phyloP scores from a whole-genome alignment of 2,329 filamentous ascomycete genomes.

The Pseudogymnoascus sp. region DNA sequence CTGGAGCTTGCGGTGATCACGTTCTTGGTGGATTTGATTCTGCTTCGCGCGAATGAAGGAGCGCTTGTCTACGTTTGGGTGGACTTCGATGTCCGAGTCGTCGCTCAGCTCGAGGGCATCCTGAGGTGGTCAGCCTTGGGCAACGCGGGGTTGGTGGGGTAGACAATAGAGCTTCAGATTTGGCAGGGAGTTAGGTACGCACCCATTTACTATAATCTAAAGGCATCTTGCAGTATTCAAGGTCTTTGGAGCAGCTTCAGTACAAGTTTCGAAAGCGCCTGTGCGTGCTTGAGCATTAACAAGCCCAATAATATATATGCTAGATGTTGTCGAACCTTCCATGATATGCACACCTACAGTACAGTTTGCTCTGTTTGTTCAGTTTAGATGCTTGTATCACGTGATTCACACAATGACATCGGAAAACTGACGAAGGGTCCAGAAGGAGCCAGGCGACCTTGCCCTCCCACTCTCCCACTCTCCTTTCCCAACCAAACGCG shows the following conservation, averaged over 20 bases:
- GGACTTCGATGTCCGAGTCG: slow-evolving; percentile 95
- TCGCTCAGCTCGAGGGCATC: slow-evolving; percentile 94
- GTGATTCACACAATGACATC: not conserved
- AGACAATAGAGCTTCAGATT: slow-evolving; percentile 1
- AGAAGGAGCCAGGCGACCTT: not conserved
- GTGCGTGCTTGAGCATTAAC: not conserved
- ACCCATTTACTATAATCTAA: slow-evolving; percentile 57
- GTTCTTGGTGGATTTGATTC: slow-evolving; percentile 89
- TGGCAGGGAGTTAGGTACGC: slow-evolving; percentile 12
- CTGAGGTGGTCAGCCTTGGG: slow-evolving; percentile 36
- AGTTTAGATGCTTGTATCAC: not conserved
- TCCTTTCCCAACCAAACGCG: not conserved
- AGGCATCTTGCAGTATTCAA: slow-evolving; percentile 35
- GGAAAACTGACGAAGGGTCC: not conserved
- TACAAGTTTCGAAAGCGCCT: not conserved
- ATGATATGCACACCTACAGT: not conserved
- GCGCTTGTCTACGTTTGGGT: slow-evolving; percentile 96
- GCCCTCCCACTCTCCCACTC: too few species aligned
- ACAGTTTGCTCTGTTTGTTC: slow-evolving; percentile 5
- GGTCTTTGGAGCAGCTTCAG: not conserved
- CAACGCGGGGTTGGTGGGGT: slow-evolving; percentile 22
- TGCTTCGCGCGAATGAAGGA: slow-evolving; percentile 99
- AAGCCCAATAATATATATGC: not conserved
- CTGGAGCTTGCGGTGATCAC: slow-evolving; percentile 74
- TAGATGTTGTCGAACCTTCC: slow-evolving; percentile 2